Conservation (phyloP, 2,329 filamentous ascomycete species). For the Fusarium sp. region DNA sequence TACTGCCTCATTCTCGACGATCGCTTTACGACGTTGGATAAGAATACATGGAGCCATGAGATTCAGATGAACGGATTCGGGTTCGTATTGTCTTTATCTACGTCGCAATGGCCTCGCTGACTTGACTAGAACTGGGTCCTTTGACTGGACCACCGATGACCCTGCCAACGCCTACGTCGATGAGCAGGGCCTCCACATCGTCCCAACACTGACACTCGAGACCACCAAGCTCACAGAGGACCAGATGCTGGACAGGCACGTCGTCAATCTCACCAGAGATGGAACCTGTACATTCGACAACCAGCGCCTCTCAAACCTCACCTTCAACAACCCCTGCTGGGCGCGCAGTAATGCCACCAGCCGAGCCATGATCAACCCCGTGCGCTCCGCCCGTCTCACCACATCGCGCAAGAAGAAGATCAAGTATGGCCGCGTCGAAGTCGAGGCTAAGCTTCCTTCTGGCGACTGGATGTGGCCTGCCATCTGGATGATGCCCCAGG, state of each 20-base stretch:
- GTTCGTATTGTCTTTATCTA: conserved; percentile 37
- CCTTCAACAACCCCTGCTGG: conserved; percentile 45
- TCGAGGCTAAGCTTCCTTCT: conserved; percentile 62
- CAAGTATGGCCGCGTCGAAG: conserved; percentile 64
- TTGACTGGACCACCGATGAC: conserved; percentile 65
- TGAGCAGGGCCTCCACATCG: conserved; percentile 60
- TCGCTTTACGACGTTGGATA: conserved; percentile 45
- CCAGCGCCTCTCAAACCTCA: conserved; percentile 53
- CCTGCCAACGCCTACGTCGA: conserved; percentile 59
- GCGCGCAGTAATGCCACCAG: conserved; percentile 56
- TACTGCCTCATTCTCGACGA: conserved; percentile 43
- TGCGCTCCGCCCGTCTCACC: conserved; percentile 56
- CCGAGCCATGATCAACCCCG: conserved; percentile 60
- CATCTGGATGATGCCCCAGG: conserved; percentile 58
- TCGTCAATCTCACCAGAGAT: conserved; percentile 57
- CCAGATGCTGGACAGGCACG: conserved; percentile 52
- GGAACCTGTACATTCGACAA: conserved; percentile 37
- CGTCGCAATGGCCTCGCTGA: background rate
- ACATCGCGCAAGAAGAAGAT: conserved; percentile 61
- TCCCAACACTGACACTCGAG: conserved; percentile 59
- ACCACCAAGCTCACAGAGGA: conserved; percentile 45
- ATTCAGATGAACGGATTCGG: conserved; percentile 55
- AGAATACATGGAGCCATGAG: conserved; percentile 59
- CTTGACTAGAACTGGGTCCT: conserved; percentile 54
- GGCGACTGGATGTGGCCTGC: conserved; percentile 69